Conservation (phyloP, 2,329 filamentous ascomycete species). For the Hypoxylon sp. region DNA sequence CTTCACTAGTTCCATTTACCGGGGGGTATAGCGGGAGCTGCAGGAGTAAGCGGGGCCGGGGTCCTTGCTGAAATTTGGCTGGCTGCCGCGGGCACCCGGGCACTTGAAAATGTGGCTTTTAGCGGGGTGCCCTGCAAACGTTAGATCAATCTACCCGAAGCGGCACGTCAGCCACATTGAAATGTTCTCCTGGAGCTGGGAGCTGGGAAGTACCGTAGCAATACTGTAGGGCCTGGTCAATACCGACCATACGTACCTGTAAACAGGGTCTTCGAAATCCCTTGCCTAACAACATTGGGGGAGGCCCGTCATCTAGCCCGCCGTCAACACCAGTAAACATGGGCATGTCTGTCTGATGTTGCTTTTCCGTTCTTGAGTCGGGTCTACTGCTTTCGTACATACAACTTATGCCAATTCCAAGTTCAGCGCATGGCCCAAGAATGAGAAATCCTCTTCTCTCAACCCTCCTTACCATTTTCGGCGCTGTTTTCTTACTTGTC, state of each 20-base stretch:
- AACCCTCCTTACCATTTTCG: constrained; percentile 21
- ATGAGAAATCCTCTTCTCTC: constrained; percentile 27
- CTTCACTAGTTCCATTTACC: background rate
- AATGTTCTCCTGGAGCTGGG: too few relatives aligned
- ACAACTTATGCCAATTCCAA: constrained; percentile 17
- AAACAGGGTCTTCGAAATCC: constrained; percentile 31
- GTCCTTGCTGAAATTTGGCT: constrained; percentile 9
- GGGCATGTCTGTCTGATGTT: constrained; percentile 28
- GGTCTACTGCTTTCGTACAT: constrained; percentile 22
- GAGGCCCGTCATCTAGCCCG: constrained; percentile 35
- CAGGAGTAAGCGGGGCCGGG: background rate
- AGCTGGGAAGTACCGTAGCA: constrained; percentile 6
- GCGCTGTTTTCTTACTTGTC: constrained; percentile 14
- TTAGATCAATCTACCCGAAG: constrained; percentile 6
- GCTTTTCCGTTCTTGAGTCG: constrained; percentile 13
- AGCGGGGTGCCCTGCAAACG: constrained; percentile 5
- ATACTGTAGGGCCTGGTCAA: constrained; percentile 23
- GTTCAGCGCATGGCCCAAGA: constrained; percentile 18
- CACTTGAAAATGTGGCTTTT: constrained; percentile 6
- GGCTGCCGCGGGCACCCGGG: background rate
- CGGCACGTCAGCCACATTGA: constrained; percentile 15
- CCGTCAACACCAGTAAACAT: constrained; percentile 36
- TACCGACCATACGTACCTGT: constrained; percentile 18
- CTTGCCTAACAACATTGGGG: constrained; percentile 33
- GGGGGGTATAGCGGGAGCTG: background rate